phyloP scores from a whole-genome alignment of 805 yeast species.

The Saccharomyces kudriavzevii region DNA sequence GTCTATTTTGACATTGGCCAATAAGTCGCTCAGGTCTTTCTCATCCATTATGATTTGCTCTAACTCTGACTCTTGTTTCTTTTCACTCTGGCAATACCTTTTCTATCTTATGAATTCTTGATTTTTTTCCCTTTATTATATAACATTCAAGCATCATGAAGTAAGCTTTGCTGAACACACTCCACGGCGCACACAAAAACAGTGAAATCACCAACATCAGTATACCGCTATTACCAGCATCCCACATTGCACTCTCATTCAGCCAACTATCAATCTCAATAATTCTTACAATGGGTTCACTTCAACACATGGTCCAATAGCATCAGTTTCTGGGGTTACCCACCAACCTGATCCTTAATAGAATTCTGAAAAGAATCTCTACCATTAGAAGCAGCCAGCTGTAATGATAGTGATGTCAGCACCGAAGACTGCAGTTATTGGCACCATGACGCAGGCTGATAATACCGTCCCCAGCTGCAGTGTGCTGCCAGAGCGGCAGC shows the following conservation, averaged over 20 bases:
- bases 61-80: not conserved
- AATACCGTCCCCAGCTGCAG: not conserved
- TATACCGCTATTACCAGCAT: not conserved
- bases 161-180: not conserved
- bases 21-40: not conserved
- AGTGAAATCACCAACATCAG: not conserved
- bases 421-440: not conserved
- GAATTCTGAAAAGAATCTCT: not conserved
- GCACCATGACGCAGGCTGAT: not conserved
- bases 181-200: not conserved
- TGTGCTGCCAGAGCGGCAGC: not conserved
- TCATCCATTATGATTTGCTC: not conserved
- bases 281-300: not conserved
- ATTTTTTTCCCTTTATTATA: not conserved
- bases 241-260: not conserved
- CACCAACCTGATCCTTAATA: not conserved
- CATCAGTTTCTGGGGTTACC: not conserved
- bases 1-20: not conserved
- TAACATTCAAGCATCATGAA: not conserved
- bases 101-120: not conserved
- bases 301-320: not conserved
- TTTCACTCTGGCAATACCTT: not conserved
- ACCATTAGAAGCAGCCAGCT: not conserved
- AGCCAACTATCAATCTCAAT: not conserved
- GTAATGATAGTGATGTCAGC: not conserved